Evolutionary conservation across 148 eudicot species (phyloP).

Genomic region (Polygonum aviculare): DNA sequence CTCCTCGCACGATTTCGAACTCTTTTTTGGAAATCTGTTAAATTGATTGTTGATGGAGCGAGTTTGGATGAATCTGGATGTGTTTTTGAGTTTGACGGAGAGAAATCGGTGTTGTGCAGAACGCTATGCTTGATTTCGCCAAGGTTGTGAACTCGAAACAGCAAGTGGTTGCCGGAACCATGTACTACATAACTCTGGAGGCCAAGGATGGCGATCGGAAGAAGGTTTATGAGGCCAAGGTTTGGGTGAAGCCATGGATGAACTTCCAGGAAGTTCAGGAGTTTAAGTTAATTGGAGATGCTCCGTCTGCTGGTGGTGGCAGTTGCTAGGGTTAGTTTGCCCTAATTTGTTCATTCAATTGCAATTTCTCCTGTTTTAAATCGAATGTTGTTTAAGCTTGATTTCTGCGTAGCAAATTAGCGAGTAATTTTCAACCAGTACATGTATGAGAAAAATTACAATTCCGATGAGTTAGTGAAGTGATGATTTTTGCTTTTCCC

Average conservation of each 20-base stretch:
- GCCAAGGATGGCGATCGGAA: slow-evolving; percentile 20
- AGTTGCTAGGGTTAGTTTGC: not conserved
- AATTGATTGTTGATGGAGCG: not conserved
- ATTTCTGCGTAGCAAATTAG: no score
- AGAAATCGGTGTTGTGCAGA: slow-evolving; percentile 19
- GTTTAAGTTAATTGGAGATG: slow-evolving; percentile 26
- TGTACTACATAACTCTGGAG: slow-evolving; percentile 39
- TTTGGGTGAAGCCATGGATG: slow-evolving; percentile 49
- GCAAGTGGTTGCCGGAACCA: slow-evolving; percentile 39
- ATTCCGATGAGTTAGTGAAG: not conserved
- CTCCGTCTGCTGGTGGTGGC: not conserved
- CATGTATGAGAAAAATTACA: no score
- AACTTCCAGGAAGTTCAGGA: slow-evolving; percentile 45
- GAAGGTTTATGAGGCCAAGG: slow-evolving; percentile 36
- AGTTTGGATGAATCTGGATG: not conserved
- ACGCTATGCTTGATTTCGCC: slow-evolving; percentile 23
- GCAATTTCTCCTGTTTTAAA: not conserved
- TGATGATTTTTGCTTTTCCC: not conserved
- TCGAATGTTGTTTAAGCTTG: no score
- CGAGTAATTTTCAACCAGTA: no score
- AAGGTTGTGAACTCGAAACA: slow-evolving; percentile 37
- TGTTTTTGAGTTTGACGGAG: not conserved
- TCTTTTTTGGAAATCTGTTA: not conserved
- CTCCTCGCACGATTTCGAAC: not conserved
- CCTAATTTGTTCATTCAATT: not conserved